Evolutionary conservation across 331 rosid genomes (phyloP).

Genomic region (Malus hybrid): DNA sequence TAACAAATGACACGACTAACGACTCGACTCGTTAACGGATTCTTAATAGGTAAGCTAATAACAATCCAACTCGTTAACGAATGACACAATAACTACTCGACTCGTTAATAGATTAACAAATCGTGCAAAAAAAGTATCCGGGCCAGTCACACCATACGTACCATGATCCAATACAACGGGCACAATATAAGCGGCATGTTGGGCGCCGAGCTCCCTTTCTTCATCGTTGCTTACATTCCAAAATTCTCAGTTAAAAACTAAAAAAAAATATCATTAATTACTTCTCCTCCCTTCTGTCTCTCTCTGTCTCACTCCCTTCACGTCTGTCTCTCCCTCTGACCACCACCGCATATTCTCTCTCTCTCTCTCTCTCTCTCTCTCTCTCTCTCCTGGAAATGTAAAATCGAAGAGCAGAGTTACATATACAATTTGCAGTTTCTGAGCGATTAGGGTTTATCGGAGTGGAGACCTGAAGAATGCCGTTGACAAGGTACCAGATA

Average conservation of each 20-base stretch:
- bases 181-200: constrained; percentile 32
- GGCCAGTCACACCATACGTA: not conserved
- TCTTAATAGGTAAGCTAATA: too few relatives aligned
- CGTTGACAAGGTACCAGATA: constrained; percentile 65
- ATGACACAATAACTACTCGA: too few relatives aligned
- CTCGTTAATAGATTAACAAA: too few relatives aligned
- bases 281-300: not conserved
- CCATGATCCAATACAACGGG: constrained; percentile 23
- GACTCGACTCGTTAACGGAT: too few relatives aligned
- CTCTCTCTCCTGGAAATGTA: constrained; percentile 30
- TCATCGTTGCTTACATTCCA: constrained; percentile 1
- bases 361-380: constrained; percentile 1
- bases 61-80: too few relatives aligned
- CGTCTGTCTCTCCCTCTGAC: constrained; percentile 1
- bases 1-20: too few relatives aligned
- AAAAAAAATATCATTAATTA: not conserved
- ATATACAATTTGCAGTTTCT: not conserved
- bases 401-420: constrained; percentile 3
- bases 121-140: not conserved
- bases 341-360: not conserved
- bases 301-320: constrained; percentile 8
- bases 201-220: constrained; percentile 13
- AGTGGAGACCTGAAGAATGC: constrained; percentile 46
- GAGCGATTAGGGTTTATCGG: constrained; percentile 8
- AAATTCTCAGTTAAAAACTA: not conserved